Conservation (phyloP, 441 rosid species). For the Corymbia calophylla region DNA sequence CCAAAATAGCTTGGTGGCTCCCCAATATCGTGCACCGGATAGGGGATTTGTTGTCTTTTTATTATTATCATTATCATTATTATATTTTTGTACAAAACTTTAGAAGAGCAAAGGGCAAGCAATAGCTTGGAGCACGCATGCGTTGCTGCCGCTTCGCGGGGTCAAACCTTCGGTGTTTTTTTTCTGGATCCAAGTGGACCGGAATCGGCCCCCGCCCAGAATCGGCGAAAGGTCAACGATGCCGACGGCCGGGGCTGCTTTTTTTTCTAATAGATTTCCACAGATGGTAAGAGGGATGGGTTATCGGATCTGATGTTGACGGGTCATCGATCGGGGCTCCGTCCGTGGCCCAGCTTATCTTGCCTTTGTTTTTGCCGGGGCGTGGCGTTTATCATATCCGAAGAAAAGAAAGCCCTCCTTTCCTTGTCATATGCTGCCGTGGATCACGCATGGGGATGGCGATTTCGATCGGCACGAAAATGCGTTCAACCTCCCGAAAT, state of each 20-base stretch:
- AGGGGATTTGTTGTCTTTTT: rapidly evolving
- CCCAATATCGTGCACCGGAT: neutral
- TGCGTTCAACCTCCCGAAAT: neutral
- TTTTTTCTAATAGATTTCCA: neutral
- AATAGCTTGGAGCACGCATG: neutral
- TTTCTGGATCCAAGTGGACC: neutral
- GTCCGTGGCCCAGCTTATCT: neutral
- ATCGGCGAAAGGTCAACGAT: neutral
- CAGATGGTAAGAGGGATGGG: neutral
- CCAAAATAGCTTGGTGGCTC: neutral
- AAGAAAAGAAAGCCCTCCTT: neutral
- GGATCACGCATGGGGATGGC: neutral
- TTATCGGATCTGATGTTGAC: neutral
- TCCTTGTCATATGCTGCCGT: neutral
- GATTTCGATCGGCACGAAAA: neutral
- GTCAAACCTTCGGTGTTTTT: neutral
- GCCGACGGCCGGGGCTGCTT: neutral
- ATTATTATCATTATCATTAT: rapidly evolving
- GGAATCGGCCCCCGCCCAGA: neutral
- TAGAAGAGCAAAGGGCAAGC: neutral
- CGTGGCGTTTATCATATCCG: neutral
- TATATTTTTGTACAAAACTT: neutral
- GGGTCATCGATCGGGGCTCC: neutral
- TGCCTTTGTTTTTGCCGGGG: neutral
- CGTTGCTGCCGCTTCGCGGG: neutral